Conservation (phyloP, 75 land plant genomes). For the Pinus albicaulis region DNA sequence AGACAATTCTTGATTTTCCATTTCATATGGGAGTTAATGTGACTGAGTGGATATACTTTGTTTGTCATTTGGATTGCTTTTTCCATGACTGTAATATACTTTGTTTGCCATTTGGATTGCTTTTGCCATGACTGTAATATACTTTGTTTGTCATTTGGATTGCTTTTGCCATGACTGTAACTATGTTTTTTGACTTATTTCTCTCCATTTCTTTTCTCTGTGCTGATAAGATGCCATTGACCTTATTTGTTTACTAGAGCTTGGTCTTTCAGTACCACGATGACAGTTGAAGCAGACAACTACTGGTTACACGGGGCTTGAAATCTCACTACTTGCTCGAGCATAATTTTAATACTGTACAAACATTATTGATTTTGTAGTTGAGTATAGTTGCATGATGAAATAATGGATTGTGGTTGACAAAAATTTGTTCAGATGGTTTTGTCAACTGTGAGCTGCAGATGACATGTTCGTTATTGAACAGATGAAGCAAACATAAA, state of each 20-base stretch:
- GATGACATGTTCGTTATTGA: not conserved
- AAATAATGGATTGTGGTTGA: not conserved
- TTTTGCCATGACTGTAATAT: no score
- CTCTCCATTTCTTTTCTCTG: not conserved
- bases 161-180: no score
- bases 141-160: no score
- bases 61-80: not conserved
- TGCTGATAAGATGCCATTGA: not conserved
- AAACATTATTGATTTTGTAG: not conserved
- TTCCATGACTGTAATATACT: not conserved
- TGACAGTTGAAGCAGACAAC: not conserved
- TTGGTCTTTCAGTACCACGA: constrained; percentile 5
- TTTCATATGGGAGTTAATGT: no score
- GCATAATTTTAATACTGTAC: not conserved
- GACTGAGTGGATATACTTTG: no score
- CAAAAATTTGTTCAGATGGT: not conserved
- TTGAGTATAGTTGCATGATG: not conserved
- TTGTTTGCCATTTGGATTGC: no score
- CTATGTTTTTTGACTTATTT: not conserved
- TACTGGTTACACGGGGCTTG: not conserved
- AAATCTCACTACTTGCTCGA: not conserved
- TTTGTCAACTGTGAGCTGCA: not conserved
- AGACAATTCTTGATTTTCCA: no score
- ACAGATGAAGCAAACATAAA: not conserved
- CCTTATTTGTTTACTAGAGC: not conserved